Base-by-base conservation (phyloP, 2,329 filamentous ascomycete species). In the Fusarium virguliforme region DNA sequence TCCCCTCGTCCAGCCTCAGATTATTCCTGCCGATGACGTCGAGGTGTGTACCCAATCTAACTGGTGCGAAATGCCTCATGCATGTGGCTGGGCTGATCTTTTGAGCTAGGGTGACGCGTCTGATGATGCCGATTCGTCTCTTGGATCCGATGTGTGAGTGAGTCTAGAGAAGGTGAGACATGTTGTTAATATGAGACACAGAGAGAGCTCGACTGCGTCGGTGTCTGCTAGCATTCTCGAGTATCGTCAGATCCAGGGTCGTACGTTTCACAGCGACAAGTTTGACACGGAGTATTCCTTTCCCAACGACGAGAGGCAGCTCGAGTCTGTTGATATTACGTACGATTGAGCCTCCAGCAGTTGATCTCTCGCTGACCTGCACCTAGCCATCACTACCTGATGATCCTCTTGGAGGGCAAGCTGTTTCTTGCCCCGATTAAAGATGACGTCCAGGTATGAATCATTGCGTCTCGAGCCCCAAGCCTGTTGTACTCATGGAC, bases 191-290 rank as follows among this genome's bases (percentile, higher is more conserved):
- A 24, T 6, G 28, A 34, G 28, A 32, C 30, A 1, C n/a, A 69
- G 66, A 13, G 46, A 48, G 4, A 69, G 66, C 18, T 69, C 66
- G 1, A 69, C 67, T 2, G 61, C 66, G 15, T 69, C 67, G 3
- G 28, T 69, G 2, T 69, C 67, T 2, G 51, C 57, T 1, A 69
- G 67, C 8, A 67, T 69, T 8, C 62, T 70, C 0, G 51, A 69
- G 4, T 69, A 69, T 48, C 62, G 67, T 6, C 56, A 64, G 22
- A 70, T 60, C 12, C 66, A 69, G 13, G 67, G 67, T 0, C 66
- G 67, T 7, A 69, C 66, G 4, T 69, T 67, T 12, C 67, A 69
- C 18, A 69, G 67, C 18, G 67, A 69, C 15, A 70, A 65, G 3
- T 69, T 67, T 3, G 68, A 26, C 0, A 55, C 43, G 7, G 64